phyloP scores from a whole-genome alignment of 176 grass and related monocot species.

The Tuctoria greenei region DNA sequence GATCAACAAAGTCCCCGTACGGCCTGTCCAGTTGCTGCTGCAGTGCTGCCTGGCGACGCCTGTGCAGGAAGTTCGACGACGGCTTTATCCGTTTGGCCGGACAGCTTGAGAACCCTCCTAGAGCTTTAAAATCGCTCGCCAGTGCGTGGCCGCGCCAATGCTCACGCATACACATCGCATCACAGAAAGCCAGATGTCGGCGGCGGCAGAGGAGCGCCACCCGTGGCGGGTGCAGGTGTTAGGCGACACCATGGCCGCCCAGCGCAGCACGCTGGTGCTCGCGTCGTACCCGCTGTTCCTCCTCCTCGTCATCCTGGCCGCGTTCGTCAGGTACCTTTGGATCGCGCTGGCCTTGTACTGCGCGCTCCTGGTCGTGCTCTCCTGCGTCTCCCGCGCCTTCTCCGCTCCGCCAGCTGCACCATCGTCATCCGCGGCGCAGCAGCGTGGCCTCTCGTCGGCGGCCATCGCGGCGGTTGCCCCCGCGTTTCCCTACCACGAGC shows the following conservation, averaged over 20 bases:
- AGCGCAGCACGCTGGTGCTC: constrained; percentile 29
- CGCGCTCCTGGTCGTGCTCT: constrained; percentile 15
- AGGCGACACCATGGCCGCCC: neutral
- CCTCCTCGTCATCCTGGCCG: constrained; percentile 42
- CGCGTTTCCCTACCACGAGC: neutral
- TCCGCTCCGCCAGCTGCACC: neutral
- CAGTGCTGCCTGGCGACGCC: constrained; percentile 13
- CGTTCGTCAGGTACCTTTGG: constrained; percentile 47
- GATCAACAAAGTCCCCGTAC: constrained; percentile 9
- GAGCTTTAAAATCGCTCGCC: neutral
- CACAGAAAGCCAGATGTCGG: neutral
- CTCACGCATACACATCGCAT: neutral
- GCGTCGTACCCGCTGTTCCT: constrained; percentile 46
- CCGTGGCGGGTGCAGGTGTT: constrained; percentile 16
- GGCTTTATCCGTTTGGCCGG: constrained; percentile 7
- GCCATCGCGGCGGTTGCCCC: constrained; percentile 33
- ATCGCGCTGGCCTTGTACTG: constrained; percentile 41
- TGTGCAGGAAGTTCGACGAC: constrained; percentile 7
- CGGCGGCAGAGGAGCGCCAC: neutral
- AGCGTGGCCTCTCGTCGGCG: constrained; percentile 1
- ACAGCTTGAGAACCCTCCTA: neutral
- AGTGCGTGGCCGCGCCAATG: neutral
- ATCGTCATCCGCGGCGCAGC: neutral
- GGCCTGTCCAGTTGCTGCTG: constrained; percentile 34
- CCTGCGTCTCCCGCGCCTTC: neutral